These are phyloP conservation scores for Meyerozyma elateridarum DNA, from an alignment of 1,139 yeast genomes.

Conservation along the genomic window DNA sequence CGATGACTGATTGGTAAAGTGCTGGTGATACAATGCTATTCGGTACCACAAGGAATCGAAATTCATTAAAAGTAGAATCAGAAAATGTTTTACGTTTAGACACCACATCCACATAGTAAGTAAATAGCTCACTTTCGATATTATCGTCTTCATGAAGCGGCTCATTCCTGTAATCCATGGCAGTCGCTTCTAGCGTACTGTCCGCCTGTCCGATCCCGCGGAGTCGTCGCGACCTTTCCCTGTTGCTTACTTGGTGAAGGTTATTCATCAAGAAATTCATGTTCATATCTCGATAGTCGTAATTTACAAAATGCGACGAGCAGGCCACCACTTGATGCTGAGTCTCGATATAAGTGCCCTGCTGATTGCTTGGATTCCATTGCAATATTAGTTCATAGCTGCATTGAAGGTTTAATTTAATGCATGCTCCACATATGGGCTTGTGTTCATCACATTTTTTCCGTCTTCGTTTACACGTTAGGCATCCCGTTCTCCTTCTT, in stretches of 20 bases:
- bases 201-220: no score
- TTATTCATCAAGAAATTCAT: no score
- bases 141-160: conserved; percentile 10
- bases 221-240: no score
- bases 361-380: no score
- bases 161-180: conserved; percentile 10
- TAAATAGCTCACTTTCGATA: conserved; percentile 12
- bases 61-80: conserved; percentile 14
- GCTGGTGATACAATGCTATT: conserved; percentile 11
- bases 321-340: no score
- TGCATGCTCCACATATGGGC: conserved; percentile 14
- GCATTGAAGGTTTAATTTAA: no score
- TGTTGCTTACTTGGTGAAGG: no score
- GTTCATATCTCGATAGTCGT: no score
- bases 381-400: no score
- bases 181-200: no score
- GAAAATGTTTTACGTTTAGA: conserved; percentile 15
- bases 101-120: conserved; percentile 13
- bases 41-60: conserved; percentile 14
- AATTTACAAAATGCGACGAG: no score
- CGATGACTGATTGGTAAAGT: conserved; percentile 14
- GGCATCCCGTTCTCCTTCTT: conserved; percentile 12
- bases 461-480: conserved; percentile 13
- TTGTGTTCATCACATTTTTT: conserved; percentile 14
- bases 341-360: no score